phyloP scores from a whole-genome alignment of 2,329 filamentous ascomycete genomes.

The Penicillium sp. region DNA sequence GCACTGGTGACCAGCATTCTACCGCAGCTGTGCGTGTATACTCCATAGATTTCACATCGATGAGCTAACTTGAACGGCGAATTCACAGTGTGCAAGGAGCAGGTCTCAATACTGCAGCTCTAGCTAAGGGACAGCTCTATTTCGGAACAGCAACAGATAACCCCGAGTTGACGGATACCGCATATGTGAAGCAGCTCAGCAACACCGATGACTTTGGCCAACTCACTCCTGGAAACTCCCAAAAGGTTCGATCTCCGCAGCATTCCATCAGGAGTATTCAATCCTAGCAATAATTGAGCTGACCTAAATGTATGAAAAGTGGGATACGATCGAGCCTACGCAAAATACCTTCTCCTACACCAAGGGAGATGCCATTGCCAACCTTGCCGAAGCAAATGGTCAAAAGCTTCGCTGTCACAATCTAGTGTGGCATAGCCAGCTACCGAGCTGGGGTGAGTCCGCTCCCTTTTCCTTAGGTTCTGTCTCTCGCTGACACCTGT shows the following conservation, averaged over 20 bases:
- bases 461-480: neutral
- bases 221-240: constrained; percentile 66
- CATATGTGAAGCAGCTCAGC: constrained; percentile 61
- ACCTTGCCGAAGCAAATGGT: constrained; percentile 44
- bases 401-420: constrained; percentile 67
- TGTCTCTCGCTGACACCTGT: neutral
- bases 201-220: constrained; percentile 68
- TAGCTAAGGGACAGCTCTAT: constrained; percentile 59
- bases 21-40: constrained; percentile 25
- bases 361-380: constrained; percentile 56
- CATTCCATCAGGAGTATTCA: too few species aligned
- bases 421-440: constrained; percentile 53
- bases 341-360: constrained; percentile 63
- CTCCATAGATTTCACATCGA: neutral
- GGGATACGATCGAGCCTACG: constrained; percentile 64
- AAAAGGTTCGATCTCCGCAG: too few species aligned
- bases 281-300: too few species aligned
- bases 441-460: constrained; percentile 60
- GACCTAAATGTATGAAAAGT: constrained; percentile 43
- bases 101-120: constrained; percentile 46
- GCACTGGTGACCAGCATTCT: constrained; percentile 27
- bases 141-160: constrained; percentile 66
- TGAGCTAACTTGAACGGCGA: neutral
- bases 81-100: constrained; percentile 21
- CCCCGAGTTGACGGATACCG: constrained; percentile 55